These are phyloP conservation scores for Rickenella mellea DNA, from an alignment of 768 basidiomycete genomes.

Conservation along the genomic window DNA sequence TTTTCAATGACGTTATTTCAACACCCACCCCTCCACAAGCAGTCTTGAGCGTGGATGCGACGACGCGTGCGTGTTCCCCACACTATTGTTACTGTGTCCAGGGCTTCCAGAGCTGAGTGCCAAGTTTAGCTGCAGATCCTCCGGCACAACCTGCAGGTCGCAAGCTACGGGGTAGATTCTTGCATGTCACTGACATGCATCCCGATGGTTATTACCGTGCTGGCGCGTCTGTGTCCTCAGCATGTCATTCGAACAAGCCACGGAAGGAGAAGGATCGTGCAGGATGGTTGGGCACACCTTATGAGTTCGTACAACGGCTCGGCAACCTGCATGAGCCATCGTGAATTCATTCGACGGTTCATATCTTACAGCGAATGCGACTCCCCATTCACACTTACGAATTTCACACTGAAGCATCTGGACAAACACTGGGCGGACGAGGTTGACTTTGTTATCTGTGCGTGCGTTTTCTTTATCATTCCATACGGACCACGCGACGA, in stretches of 20 bases:
- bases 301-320: constrained; percentile 56
- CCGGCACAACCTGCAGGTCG: constrained; percentile 16
- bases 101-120: too few species aligned
- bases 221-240: constrained; percentile 42
- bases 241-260: constrained; percentile 56
- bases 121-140: too few species aligned
- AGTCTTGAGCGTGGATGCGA: too few species aligned
- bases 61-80: too few species aligned
- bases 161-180: constrained; percentile 60
- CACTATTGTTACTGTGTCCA: too few species aligned
- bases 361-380: constrained; percentile 61
- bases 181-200: constrained; percentile 81
- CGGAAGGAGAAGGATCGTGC: constrained; percentile 44
- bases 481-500: neutral
- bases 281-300: constrained; percentile 59
- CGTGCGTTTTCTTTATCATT: constrained; percentile 15
- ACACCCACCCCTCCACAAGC: too few species aligned
- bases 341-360: too few species aligned
- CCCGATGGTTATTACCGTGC: constrained; percentile 60
- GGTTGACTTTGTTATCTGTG: constrained; percentile 87
- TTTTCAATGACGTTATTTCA: too few species aligned
- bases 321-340: too few species aligned
- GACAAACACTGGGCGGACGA: constrained; percentile 73
- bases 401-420: constrained; percentile 74
- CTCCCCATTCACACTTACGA: constrained; percentile 68